Percentiles rank a stretch among this genome's conserved stretches.
These are phyloP conservation scores for Pluteus cervinus DNA, from an alignment of 768 basidiomycete species.

Conservation along the genomic window DNA sequence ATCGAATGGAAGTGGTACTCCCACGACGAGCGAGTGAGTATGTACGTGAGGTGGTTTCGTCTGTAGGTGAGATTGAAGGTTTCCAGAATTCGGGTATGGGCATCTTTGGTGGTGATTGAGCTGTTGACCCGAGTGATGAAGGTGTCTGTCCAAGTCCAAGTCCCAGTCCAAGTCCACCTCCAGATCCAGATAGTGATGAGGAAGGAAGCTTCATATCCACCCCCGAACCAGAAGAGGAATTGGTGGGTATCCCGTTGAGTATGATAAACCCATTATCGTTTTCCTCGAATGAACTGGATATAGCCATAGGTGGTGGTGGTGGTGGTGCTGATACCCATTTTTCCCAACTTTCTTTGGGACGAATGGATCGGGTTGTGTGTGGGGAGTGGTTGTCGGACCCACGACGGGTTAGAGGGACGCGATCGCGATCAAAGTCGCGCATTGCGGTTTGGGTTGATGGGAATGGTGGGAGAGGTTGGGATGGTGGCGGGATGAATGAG, in stretches of 20 bases:
- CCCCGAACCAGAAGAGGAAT: not conserved
- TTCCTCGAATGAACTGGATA: too few species aligned
- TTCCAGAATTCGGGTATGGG: slow-evolving; percentile 8
- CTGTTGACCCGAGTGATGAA: not conserved
- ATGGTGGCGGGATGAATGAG: slow-evolving; percentile 3
- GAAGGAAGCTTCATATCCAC: not conserved
- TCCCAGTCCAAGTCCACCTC: slow-evolving; percentile 5
- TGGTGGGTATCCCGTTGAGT: not conserved
- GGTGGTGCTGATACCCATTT: too few species aligned
- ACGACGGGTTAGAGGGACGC: too few species aligned
- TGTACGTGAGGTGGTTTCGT: not conserved
- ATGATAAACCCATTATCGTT: too few species aligned
- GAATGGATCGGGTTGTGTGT: too few species aligned
- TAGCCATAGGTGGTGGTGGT: too few species aligned
- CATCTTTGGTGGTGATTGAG: slow-evolving; percentile 4
- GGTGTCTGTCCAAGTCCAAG: slow-evolving; percentile 1
- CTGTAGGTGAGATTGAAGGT: slow-evolving; percentile 1
- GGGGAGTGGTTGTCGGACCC: too few species aligned
- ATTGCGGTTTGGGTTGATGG: too few species aligned
- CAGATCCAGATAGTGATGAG: slow-evolving; percentile 2
- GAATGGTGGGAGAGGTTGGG: not conserved
- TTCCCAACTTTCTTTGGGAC: too few species aligned
- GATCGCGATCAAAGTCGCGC: too few species aligned
- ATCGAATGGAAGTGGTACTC: slow-evolving; percentile 6
- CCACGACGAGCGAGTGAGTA: slow-evolving; percentile 4